A percentile compares a stretch with the other conserved stretches of the same genome.
Conservation (phyloP, 768 basidiomycete species). For the Crepidotus variabilis region DNA sequence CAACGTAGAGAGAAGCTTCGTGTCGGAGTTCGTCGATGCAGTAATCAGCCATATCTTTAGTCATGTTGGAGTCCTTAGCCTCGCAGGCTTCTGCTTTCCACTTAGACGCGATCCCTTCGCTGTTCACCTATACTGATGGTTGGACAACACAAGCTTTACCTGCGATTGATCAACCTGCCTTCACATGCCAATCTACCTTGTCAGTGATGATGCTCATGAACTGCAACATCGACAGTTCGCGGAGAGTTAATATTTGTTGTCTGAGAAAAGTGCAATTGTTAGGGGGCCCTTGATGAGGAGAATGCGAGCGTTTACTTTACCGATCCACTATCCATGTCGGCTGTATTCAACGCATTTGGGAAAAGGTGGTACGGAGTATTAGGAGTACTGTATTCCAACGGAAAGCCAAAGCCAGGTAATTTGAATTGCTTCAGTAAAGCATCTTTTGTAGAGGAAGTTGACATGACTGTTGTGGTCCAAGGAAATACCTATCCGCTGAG, state of each 20-base stretch:
- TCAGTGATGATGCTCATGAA: slow-evolving; percentile 33
- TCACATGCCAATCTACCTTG: slow-evolving; percentile 28
- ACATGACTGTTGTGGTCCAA: too few species aligned
- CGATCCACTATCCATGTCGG: too few species aligned
- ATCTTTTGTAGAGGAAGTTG: too few species aligned
- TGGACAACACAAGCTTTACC: neutral
- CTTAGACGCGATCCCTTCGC: slow-evolving; percentile 17
- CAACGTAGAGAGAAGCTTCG: slow-evolving; percentile 12
- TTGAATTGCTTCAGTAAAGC: too few species aligned
- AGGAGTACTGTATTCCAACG: too few species aligned
- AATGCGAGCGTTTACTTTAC: too few species aligned
- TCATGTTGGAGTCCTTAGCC: slow-evolving; percentile 14
- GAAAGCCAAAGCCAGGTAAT: too few species aligned
- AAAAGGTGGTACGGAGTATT: too few species aligned
- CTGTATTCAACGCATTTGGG: too few species aligned
- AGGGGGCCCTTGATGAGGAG: too few species aligned
- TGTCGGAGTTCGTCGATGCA: slow-evolving; percentile 24
- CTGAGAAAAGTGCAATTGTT: slow-evolving; percentile 5
- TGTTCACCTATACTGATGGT: slow-evolving; percentile 13
- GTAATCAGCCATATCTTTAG: slow-evolving; percentile 21
- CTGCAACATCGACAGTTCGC: slow-evolving; percentile 29
- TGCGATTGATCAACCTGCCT: slow-evolving; percentile 15
- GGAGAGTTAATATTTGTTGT: slow-evolving; percentile 19
- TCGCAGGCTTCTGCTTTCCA: slow-evolving; percentile 23
- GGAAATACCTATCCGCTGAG: too few species aligned